Evolutionary conservation across 1,139 yeast genomes (phyloP), one percentile per base, ranked within the genome.

Genomic region (Schizosaccharomyces versatilis): DNA sequence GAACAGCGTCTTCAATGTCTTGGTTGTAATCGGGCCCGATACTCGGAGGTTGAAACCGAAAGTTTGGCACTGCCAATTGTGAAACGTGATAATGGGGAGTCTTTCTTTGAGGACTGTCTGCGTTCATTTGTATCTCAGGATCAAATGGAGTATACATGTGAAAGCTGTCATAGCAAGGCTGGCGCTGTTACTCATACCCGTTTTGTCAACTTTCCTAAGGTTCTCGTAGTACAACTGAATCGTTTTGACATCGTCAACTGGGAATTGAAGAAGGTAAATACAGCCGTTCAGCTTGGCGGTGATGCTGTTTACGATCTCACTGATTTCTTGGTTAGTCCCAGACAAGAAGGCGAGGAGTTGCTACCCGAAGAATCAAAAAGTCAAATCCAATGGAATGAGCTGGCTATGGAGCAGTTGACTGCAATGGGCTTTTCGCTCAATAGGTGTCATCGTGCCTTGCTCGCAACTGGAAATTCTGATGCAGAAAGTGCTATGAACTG

Each of bases 401-500:
- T 70, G 1, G 77, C 78, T 0, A 61, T 85, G 60, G 67, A 70
- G 6, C 73, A 74, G 58, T 73, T 93, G 32, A 66, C 71, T 56
- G 77, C 76, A 38, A 90, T 88, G 95, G 98, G 98, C n/a, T 90
- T 90, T 66, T 77, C 90, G 0, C 76, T 75, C 55, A 73, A 74
- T 17, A 73, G 93, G 53, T 73, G 81, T 49, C 70, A 72, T 40
- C 78, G 79, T 62, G 95, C 90, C 0, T 70, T 90, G 39, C 80
- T 73, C 62, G 68, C 75, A 44, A 84, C 94, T 0, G 93, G 86
- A 0, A 86, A 84, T 62, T 62, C 65, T 2, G 71, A 71, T 54
- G 72, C 84, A 0, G 97, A 90, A 61, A 74, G 73, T 5, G 95
- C 97, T 0, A 80, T 84, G 83, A 84, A 84, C 62, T 86, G 97